Evolutionary conservation across 257 asterid species (phyloP).

Genomic region (Nicotiana undulata): DNA sequence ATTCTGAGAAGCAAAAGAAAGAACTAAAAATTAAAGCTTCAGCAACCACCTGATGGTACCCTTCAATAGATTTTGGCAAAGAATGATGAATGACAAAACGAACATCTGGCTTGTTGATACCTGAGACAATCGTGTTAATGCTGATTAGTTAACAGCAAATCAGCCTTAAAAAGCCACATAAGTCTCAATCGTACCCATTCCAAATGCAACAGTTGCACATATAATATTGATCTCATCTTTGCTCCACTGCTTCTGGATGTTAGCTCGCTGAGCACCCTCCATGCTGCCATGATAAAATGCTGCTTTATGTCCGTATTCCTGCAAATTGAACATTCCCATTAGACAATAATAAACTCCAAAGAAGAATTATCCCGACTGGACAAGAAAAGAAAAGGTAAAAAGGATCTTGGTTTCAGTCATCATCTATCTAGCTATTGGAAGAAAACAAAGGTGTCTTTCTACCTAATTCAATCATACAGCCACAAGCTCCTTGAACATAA

Average conservation of each 20-base stretch:
- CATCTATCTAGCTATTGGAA: background rate
- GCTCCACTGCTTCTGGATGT: constrained; percentile 90
- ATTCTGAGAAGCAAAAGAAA: constrained; percentile 1
- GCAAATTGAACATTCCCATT: constrained; percentile 19
- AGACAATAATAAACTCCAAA: background rate
- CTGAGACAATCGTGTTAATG: constrained; percentile 30
- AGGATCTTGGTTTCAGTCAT: background rate
- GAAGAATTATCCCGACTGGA: background rate
- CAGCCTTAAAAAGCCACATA: background rate
- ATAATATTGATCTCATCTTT: constrained; percentile 91
- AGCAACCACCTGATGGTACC: constrained; percentile 80
- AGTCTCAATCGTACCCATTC: constrained; percentile 60
- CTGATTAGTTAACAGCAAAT: background rate
- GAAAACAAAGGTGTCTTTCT: background rate
- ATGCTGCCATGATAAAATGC: constrained; percentile 95
- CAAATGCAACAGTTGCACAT: constrained; percentile 97
- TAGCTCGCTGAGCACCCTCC: constrained; percentile 73
- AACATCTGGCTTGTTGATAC: constrained; percentile 98
- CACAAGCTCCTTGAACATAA: background rate
- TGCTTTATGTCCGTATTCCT: constrained; percentile 81
- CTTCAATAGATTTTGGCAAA: constrained; percentile 97
- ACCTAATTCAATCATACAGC: background rate
- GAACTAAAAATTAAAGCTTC: constrained; percentile 12
- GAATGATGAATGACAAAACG: constrained; percentile 99
- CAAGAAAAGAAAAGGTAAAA: background rate